These are phyloP conservation scores for Saturnispora kantuleensis DNA, from an alignment of 805 yeast genomes.

Conservation along the genomic window DNA sequence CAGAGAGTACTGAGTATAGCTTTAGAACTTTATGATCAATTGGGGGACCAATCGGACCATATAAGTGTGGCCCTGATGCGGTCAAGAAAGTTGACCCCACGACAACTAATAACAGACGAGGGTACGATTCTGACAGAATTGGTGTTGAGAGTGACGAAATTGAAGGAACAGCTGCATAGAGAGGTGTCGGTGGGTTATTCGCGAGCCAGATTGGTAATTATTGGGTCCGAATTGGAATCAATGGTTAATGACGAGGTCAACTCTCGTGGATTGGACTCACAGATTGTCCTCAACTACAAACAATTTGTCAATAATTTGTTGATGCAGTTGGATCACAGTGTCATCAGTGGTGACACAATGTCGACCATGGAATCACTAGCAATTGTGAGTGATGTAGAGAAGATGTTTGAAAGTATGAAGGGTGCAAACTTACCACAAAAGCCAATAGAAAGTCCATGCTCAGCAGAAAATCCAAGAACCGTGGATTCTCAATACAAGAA, in stretches of 20 bases:
- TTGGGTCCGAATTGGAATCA: constrained; percentile 51
- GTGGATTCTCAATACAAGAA: neutral
- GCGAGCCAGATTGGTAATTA: constrained; percentile 53
- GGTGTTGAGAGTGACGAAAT: constrained; percentile 34
- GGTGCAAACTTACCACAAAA: constrained; percentile 3
- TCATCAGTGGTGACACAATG: constrained; percentile 42
- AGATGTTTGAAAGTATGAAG: constrained; percentile 56
- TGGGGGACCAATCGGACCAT: constrained; percentile 25
- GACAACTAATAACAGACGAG: constrained; percentile 42
- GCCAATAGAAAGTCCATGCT: neutral
- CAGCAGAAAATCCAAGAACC: constrained; percentile 2
- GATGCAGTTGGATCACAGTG: constrained; percentile 47
- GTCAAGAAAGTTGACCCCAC: constrained; percentile 32
- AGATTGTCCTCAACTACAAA: constrained; percentile 37
- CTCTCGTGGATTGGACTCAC: neutral
- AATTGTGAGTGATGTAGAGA: constrained; percentile 59
- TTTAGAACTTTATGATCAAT: constrained; percentile 32
- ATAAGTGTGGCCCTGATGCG: constrained; percentile 31
- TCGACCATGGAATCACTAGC: constrained; percentile 58
- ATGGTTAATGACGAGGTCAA: constrained; percentile 5
- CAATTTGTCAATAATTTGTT: constrained; percentile 48
- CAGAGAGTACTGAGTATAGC: constrained; percentile 37
- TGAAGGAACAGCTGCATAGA: constrained; percentile 42
- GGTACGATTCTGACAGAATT: constrained; percentile 41
- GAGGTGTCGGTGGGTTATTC: constrained; percentile 50